Conservation (phyloP, 2,329 filamentous ascomycete species). For the Trichoderma sp. region DNA sequence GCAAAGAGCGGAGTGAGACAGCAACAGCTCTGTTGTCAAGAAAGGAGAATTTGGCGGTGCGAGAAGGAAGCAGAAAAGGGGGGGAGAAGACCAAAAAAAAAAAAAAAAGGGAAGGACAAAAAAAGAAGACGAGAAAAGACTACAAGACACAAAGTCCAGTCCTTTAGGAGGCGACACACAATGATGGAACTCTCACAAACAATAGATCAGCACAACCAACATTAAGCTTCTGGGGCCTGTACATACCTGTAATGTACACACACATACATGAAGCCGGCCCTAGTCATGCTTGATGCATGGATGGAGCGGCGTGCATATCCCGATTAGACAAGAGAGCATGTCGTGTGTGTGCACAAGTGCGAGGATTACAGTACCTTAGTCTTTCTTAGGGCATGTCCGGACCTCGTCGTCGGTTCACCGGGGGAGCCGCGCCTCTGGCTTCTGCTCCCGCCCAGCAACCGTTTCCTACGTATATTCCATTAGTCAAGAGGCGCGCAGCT, state of each 20-base stretch:
- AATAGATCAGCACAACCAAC: constrained; percentile 8
- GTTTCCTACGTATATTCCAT: neutral
- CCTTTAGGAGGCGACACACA: neutral
- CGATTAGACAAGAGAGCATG: neutral
- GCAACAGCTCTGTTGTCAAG: neutral
- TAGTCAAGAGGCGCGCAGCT: neutral
- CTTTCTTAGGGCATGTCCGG: neutral
- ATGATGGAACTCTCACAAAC: neutral
- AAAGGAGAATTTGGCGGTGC: constrained; percentile 6
- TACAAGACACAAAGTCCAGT: neutral
- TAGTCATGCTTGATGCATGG: constrained; percentile 5
- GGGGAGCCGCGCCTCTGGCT: neutral
- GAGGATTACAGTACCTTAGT: neutral
- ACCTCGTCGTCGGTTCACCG: neutral
- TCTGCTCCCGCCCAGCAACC: neutral
- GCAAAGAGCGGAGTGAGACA: constrained; percentile 10
- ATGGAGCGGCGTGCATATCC: constrained; percentile 10
- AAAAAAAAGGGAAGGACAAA: neutral
- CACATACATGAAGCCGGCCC: constrained; percentile 6
- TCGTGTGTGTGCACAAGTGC: constrained; percentile 7
- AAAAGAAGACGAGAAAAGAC: neutral
- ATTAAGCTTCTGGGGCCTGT: constrained; percentile 15
- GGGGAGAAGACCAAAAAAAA: neutral
- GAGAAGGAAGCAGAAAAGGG: neutral
- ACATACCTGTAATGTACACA: no score